These are phyloP conservation scores for Aurantiochytrium sp. DNA, from an alignment of 108 stramenopile species.

Conservation along the genomic window DNA sequence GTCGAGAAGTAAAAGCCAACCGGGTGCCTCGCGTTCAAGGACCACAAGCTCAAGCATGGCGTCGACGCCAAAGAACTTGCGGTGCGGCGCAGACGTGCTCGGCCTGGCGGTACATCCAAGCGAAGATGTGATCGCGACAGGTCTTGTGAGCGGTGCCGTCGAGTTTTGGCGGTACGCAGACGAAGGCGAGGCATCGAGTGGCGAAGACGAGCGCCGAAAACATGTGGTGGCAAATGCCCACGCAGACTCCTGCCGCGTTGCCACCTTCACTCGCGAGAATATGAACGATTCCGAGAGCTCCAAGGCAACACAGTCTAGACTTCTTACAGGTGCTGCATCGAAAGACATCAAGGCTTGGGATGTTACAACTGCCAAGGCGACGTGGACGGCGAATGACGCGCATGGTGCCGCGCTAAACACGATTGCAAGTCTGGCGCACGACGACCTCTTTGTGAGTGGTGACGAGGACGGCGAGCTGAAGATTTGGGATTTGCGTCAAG, in stretches of 20 bases:
- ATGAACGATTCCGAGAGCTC: no score
- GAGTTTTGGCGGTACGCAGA: neutral
- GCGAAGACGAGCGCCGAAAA: neutral
- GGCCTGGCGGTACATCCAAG: neutral
- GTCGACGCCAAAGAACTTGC: neutral
- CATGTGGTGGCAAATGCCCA: neutral
- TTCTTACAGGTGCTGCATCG: neutral
- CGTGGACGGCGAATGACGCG: neutral
- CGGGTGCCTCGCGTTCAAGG: no score
- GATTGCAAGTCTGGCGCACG: neutral
- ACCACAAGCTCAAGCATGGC: no score
- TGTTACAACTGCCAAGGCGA: neutral
- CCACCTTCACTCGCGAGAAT: neutral
- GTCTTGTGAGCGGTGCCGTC: neutral
- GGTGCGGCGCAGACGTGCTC: neutral
- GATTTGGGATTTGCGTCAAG: constrained; percentile 62
- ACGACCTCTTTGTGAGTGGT: constrained; percentile 58
- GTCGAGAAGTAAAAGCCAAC: no score
- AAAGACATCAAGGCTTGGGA: neutral
- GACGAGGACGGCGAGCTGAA: constrained; percentile 71
- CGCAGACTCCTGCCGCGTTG: neutral
- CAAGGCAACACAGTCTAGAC: neutral
- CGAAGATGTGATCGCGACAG: neutral
- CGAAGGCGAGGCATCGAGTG: neutral
- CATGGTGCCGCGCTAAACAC: neutral